Conservation (phyloP, 768 basidiomycete genomes). For the Lactarius akahatsu region DNA sequence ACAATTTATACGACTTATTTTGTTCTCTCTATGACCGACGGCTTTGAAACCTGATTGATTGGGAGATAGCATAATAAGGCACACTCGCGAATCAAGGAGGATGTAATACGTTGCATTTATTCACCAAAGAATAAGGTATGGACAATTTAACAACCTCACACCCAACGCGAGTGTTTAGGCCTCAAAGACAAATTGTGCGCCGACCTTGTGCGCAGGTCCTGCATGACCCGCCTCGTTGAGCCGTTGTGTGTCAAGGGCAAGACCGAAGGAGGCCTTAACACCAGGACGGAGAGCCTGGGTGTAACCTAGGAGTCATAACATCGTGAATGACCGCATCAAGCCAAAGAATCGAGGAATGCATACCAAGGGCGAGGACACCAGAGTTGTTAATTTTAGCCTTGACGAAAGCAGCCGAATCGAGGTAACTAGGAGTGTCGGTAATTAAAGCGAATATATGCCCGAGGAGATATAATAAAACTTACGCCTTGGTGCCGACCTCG, state of each 20-base stretch:
- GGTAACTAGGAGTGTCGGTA: conserved; percentile 48
- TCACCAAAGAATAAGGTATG: conserved; percentile 23
- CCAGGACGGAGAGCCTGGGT: conserved; percentile 93
- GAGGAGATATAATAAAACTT: conserved; percentile 38
- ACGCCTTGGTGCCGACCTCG: conserved; percentile 96
- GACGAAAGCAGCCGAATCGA: conserved; percentile 87
- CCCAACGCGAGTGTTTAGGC: conserved; percentile 22
- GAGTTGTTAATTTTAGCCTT: conserved; percentile 99
- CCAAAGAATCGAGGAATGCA: conserved; percentile 24
- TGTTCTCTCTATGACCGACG: background rate
- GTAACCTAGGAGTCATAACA: conserved; percentile 53
- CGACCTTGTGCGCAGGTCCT: conserved; percentile 73
- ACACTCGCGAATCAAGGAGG: background rate
- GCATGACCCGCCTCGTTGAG: conserved; percentile 64
- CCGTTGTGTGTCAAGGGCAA: conserved; percentile 92
- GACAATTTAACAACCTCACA: conserved; percentile 12
- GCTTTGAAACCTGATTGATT: background rate
- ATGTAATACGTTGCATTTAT: conserved; percentile 16
- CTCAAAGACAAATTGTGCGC: conserved; percentile 30
- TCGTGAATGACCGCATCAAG: conserved; percentile 23
- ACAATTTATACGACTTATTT: conserved; percentile 18
- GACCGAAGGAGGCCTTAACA: conserved; percentile 89
- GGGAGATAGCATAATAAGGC: background rate
- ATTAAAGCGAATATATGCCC: background rate
- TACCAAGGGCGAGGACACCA: conserved; percentile 84